A percentile compares a stretch with the other conserved stretches of the same genome.
phyloP scores from a whole-genome alignment of 2,329 filamentous ascomycete species.

The Orbilia ellipsospora region DNA sequence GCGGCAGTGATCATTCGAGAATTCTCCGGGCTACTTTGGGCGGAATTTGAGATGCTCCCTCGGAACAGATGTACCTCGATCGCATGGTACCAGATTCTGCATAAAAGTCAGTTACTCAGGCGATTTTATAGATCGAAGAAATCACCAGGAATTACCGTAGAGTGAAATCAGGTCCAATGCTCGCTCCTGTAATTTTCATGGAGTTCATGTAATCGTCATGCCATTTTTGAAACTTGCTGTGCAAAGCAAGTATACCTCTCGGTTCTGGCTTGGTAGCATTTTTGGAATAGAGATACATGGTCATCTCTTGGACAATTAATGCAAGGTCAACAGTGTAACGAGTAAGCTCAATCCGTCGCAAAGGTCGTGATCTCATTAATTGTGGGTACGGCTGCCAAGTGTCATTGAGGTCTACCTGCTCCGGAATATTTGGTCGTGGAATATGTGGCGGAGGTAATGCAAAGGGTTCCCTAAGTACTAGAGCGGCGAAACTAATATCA shows the following conservation, averaged over 20 bases:
- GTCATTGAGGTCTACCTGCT: constrained; percentile 30
- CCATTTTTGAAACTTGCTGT: constrained; percentile 29
- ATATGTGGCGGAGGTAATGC: constrained; percentile 26
- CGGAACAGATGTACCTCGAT: constrained; percentile 41
- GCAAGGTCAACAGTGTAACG: constrained; percentile 29
- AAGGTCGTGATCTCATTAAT: constrained; percentile 28
- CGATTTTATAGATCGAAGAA: background rate
- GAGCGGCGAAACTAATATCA: constrained; percentile 30
- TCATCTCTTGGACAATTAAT: constrained; percentile 29
- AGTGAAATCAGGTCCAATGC: constrained; percentile 24
- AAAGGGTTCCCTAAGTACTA: constrained; percentile 36
- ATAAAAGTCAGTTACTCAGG: background rate
- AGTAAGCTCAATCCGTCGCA: constrained; percentile 19
- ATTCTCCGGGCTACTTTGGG: constrained; percentile 27
- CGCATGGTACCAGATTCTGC: constrained; percentile 40
- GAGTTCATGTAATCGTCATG: constrained; percentile 25
- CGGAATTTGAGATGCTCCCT: constrained; percentile 32
- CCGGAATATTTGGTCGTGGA: constrained; percentile 37
- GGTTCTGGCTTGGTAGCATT: constrained; percentile 8
- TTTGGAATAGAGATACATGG: constrained; percentile 34
- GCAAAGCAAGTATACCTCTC: constrained; percentile 15
- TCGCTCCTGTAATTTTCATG: constrained; percentile 15
- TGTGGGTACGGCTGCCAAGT: constrained; percentile 52
- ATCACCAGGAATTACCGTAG: constrained; percentile 24
- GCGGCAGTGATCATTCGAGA: constrained; percentile 35